Evolutionary conservation across 306 rosid genomes (phyloP).

Genomic region (Cucurbita ficifolia): DNA sequence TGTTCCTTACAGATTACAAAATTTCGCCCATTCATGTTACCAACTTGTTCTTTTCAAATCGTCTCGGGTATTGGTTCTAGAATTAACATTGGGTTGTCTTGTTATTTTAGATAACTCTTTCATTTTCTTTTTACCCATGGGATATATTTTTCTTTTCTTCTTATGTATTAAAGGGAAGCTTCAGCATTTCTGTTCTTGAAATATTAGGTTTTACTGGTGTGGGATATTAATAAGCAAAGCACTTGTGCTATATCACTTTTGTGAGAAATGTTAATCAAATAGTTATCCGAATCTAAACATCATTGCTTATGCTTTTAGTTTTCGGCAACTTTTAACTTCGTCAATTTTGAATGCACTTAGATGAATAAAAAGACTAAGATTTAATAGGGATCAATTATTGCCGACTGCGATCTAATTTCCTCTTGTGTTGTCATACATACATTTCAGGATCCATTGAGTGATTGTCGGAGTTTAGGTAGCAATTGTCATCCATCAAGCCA

Average conservation of each 20-base stretch:
- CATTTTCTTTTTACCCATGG: neutral
- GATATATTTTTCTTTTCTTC: neutral
- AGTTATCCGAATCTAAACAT: neutral
- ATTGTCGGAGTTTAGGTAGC: conserved; percentile 53
- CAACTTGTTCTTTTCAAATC: neutral
- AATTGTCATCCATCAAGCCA: conserved; percentile 48
- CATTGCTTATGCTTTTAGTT: neutral
- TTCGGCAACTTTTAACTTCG: neutral
- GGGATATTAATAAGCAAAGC: neutral
- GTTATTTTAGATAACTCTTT: neutral
- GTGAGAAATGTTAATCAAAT: neutral
- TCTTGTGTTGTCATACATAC: neutral
- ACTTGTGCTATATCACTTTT: neutral
- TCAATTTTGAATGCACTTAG: neutral
- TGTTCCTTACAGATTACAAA: neutral
- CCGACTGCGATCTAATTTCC: neutral
- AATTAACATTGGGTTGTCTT: neutral
- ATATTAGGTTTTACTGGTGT: neutral
- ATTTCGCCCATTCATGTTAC: neutral
- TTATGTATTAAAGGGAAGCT: neutral
- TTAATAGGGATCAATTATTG: neutral
- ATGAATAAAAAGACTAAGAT: neutral
- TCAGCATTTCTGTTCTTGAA: neutral
- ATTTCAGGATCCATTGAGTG: conserved; percentile 45
- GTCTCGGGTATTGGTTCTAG: neutral